phyloP scores from a whole-genome alignment of 2,329 filamentous ascomycete species.

The Podosphaera fusca region DNA sequence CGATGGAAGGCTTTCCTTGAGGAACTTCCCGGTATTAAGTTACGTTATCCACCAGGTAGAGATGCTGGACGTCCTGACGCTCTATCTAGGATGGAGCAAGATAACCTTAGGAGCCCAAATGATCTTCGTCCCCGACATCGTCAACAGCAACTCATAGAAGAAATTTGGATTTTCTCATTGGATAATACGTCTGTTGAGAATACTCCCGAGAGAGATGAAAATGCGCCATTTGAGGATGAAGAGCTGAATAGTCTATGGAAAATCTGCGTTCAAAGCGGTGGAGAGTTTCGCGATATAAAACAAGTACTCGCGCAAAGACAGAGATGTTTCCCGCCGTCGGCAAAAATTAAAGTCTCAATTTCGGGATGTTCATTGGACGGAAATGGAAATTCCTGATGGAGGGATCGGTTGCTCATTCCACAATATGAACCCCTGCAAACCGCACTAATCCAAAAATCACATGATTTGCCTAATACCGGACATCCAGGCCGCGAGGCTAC shows the following conservation, averaged over 20 bases:
- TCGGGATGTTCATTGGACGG: neutral
- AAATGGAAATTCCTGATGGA: neutral
- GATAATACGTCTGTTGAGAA: too few relatives aligned
- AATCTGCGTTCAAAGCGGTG: neutral
- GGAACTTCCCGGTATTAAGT: neutral
- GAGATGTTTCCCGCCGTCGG: neutral
- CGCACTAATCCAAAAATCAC: too few relatives aligned
- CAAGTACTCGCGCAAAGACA: neutral
- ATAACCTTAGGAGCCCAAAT: neutral
- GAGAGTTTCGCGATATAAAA: neutral
- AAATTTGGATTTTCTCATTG: neutral
- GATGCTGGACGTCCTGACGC: neutral
- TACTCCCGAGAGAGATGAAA: neutral
- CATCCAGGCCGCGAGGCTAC: neutral
- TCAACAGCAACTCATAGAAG: neutral
- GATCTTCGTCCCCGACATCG: neutral
- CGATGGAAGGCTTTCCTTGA: neutral
- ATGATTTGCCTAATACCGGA: neutral
- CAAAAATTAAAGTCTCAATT: neutral
- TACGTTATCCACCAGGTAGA: neutral
- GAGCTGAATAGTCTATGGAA: neutral
- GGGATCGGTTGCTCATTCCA: neutral
- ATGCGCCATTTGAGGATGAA: neutral
- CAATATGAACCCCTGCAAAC: neutral
- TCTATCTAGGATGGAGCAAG: neutral